phyloP scores from a whole-genome alignment of 176 grass and related monocot species.

The Guadua angustifolia region DNA sequence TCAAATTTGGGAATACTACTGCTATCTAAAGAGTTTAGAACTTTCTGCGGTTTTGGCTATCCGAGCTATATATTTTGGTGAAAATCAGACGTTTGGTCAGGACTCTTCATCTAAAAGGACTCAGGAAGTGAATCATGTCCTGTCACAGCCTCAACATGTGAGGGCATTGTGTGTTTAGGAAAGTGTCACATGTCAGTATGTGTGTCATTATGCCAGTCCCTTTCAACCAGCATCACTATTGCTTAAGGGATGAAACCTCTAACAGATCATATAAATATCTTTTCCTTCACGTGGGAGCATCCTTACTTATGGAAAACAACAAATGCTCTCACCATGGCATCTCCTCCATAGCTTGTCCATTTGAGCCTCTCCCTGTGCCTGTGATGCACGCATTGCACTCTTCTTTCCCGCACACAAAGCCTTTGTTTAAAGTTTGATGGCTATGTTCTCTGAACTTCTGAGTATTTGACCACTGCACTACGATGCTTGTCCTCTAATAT shows the following conservation, averaged over 20 bases:
- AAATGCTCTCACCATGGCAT: conserved; percentile 45
- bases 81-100: conserved; percentile 21
- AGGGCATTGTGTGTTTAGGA: conserved; percentile 56
- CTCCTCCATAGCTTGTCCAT: conserved; percentile 40
- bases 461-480: too few species aligned
- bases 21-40: background rate
- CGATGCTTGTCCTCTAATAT: background rate
- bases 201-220: conserved; percentile 40
- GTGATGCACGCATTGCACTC: conserved; percentile 28
- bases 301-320: conserved; percentile 49
- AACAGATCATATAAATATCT: conserved; percentile 49
- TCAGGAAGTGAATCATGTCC: conserved; percentile 10
- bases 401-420: conserved; percentile 11
- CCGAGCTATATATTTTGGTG: background rate
- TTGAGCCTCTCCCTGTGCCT: conserved; percentile 28
- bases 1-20: conserved; percentile 4
- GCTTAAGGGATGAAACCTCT: conserved; percentile 53
- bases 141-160: conserved; percentile 17
- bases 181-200: conserved; percentile 50
- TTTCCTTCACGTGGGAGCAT: conserved; percentile 64
- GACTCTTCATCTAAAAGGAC: too few species aligned
- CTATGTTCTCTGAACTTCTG: conserved; percentile 26
- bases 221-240: conserved; percentile 51
- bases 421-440: conserved; percentile 28
- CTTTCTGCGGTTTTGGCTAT: background rate